These are phyloP conservation scores for Cladosporium sp. DNA, from an alignment of 2,329 filamentous ascomycete species.

Conservation along the genomic window DNA sequence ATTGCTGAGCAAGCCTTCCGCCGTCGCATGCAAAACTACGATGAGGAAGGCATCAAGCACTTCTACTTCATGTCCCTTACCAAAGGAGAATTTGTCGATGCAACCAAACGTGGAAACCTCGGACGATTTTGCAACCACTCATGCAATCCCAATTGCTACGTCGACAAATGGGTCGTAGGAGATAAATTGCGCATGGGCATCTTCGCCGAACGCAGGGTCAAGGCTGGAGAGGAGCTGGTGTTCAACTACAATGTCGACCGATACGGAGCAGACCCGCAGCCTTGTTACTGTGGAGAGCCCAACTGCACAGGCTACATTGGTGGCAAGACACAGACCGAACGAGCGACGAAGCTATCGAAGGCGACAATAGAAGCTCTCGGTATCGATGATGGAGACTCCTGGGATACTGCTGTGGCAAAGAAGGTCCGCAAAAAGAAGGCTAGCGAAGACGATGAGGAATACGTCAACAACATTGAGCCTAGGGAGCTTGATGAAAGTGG, in stretches of 20 bases:
- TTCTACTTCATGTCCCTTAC: slow-evolving; percentile 99
- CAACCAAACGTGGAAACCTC: slow-evolving; percentile 92
- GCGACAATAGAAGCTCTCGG: slow-evolving; percentile 92
- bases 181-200: slow-evolving; percentile 99
- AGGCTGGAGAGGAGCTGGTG: slow-evolving; percentile 87
- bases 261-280: slow-evolving; percentile 93
- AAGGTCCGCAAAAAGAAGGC: slow-evolving; percentile 89
- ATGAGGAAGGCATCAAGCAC: slow-evolving; percentile 94
- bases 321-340: slow-evolving; percentile 95
- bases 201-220: slow-evolving; percentile 81
- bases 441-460: slow-evolving; percentile 90
- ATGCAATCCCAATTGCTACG: slow-evolving; percentile 97
- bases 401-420: slow-evolving; percentile 87
- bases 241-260: slow-evolving; percentile 99
- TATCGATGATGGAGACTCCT: slow-evolving; percentile 86
- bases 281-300: slow-evolving; percentile 90
- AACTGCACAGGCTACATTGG: slow-evolving; percentile 97
- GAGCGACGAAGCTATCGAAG: slow-evolving; percentile 84
- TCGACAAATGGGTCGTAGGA: slow-evolving; percentile 98
- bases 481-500: slow-evolving; percentile 75
- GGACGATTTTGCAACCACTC: slow-evolving; percentile 99
- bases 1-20: slow-evolving; percentile 91
- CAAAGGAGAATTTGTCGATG: slow-evolving; percentile 95
- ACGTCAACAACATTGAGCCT: slow-evolving; percentile 82
- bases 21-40: slow-evolving; percentile 86